phyloP scores from a whole-genome alignment of 805 yeast species.

The Yamadazyma philogaea region DNA sequence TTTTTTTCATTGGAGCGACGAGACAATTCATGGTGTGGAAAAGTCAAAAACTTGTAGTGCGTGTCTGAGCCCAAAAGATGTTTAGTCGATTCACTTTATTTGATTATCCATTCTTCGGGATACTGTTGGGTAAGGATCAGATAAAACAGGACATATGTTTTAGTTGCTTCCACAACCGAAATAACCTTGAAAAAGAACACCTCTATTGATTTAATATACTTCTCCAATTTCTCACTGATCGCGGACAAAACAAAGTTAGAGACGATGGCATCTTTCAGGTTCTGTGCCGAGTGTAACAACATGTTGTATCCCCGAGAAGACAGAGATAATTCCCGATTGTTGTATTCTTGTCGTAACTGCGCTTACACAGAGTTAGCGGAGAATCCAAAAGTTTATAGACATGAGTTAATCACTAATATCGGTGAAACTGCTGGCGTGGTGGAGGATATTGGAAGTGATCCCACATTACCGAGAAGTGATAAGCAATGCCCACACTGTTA shows the following conservation, averaged over 20 bases:
- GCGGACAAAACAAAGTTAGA: neutral
- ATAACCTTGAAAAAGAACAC: neutral
- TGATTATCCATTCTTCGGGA: too few species aligned
- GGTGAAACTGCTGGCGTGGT: slow-evolving; percentile 97
- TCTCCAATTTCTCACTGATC: neutral
- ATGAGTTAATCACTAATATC: slow-evolving; percentile 86
- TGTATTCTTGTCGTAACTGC: slow-evolving; percentile 94
- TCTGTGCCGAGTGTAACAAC: slow-evolving; percentile 95
- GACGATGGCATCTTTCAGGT: slow-evolving; percentile 88
- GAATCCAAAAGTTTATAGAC: slow-evolving; percentile 82
- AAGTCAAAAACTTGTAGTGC: neutral
- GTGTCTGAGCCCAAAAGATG: neutral
- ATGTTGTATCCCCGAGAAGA: slow-evolving; percentile 98
- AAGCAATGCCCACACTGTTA: slow-evolving; percentile 90
- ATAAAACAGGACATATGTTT: too few species aligned
- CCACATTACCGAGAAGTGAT: slow-evolving; percentile 95
- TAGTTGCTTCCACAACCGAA: too few species aligned
- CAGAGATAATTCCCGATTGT: slow-evolving; percentile 66
- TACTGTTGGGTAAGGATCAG: too few species aligned
- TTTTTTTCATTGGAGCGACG: slow-evolving; percentile 7
- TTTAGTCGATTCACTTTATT: neutral
- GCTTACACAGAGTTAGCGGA: slow-evolving; percentile 90
- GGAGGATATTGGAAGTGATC: slow-evolving; percentile 92
- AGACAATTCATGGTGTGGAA: neutral
- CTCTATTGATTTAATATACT: neutral